Evolutionary conservation across 208 protist genomes (phyloP).

Genomic region (Wallacemonas sp.): DNA sequence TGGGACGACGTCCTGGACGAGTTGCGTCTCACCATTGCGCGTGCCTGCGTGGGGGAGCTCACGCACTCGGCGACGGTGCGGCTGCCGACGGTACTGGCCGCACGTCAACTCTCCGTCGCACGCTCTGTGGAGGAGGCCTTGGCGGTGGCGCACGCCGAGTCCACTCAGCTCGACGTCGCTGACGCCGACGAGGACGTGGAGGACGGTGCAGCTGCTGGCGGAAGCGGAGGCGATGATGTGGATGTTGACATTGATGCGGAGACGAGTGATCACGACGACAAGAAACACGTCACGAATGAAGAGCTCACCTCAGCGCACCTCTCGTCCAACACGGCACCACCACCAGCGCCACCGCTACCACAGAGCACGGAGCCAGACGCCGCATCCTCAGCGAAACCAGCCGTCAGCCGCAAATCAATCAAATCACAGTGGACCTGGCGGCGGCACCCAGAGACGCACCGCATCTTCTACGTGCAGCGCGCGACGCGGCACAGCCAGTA

Average conservation of each 20-base stretch:
- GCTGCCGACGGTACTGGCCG: conserved; percentile 7
- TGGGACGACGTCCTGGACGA: conserved; percentile 34
- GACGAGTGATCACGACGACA: neutral
- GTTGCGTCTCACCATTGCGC: conserved; percentile 44
- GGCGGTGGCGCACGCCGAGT: conserved; percentile 2
- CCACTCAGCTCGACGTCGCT: neutral
- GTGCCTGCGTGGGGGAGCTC: conserved; percentile 55
- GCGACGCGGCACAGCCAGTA: conserved; percentile 49
- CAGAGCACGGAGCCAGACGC: too few species aligned
- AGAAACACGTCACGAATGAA: too few species aligned
- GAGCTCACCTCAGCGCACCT: too few species aligned
- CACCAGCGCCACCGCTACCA: too few species aligned
- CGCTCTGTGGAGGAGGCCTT: conserved; percentile 21
- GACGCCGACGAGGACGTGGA: neutral
- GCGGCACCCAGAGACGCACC: conserved; percentile 35
- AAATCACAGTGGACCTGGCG: conserved; percentile 48
- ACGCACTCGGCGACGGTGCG: conserved; percentile 24
- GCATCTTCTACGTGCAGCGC: conserved; percentile 55
- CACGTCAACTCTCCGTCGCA: conserved; percentile 20
- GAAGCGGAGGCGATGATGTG: neutral
- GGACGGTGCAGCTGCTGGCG: neutral
- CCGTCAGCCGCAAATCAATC: neutral
- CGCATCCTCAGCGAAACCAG: too few species aligned
- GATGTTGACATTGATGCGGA: conserved; percentile 1
- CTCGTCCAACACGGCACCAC: neutral